Percentiles rank a stretch among this genome's conserved stretches.
phyloP scores from a whole-genome alignment of 1,284 basidiomycete genomes.

The Golubevia sp. region DNA sequence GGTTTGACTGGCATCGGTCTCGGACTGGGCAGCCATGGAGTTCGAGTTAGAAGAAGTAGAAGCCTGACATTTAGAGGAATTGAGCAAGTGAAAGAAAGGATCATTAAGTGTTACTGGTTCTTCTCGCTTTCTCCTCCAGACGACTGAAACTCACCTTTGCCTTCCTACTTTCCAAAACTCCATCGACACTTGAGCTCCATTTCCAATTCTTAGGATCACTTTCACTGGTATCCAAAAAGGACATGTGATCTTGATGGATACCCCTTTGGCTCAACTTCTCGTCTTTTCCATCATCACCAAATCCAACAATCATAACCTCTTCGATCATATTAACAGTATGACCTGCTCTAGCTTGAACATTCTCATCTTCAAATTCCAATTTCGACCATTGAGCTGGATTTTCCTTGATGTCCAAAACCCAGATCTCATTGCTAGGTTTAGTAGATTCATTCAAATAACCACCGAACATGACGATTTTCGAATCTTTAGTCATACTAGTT shows the following conservation, averaged over 20 bases:
- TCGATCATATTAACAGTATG: conserved; percentile 44
- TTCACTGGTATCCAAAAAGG: conserved; percentile 17
- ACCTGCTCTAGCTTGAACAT: conserved; percentile 30
- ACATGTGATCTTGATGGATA: conserved; percentile 9
- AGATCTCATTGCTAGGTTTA: conserved; percentile 32
- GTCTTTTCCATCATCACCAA: conserved; percentile 20
- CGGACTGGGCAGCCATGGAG: too few species aligned
- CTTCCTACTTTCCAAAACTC: conserved; percentile 8
- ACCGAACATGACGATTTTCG: conserved; percentile 43
- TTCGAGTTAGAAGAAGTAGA: too few species aligned
- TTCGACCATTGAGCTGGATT: conserved; percentile 7
- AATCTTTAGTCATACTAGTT: conserved; percentile 29
- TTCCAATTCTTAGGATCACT: conserved; percentile 15
- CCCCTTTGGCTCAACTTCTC: too few species aligned
- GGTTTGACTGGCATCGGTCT: too few species aligned
- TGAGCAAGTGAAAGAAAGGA: too few species aligned
- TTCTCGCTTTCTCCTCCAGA: conserved; percentile 5
- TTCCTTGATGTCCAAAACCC: conserved; percentile 25
- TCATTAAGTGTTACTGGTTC: too few species aligned
- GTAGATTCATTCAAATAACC: conserved; percentile 20
- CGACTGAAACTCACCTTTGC: conserved; percentile 3
- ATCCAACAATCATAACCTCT: conserved; percentile 37
- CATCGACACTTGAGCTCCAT: conserved; percentile 22
- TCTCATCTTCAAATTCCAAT: background rate
- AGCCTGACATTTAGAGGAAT: too few species aligned